Percentiles rank a stretch among this genome's conserved stretches.
These are phyloP conservation scores for Alternaria triticina DNA, from an alignment of 2,329 filamentous ascomycete genomes.

Conservation along the genomic window DNA sequence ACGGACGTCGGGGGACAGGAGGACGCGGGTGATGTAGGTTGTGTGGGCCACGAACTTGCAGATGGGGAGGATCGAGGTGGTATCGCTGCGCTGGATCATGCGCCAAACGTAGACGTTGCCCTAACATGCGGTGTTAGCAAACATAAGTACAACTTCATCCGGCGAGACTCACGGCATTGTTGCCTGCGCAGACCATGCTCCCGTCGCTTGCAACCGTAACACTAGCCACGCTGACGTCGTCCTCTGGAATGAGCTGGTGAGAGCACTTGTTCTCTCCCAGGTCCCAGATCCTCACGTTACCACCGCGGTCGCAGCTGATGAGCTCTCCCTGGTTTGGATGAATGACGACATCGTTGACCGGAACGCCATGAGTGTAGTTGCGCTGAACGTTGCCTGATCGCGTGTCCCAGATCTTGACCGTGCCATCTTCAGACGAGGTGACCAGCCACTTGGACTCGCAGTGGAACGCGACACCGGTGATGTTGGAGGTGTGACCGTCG, in stretches of 20 bases:
- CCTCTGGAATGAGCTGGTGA: constrained; percentile 94
- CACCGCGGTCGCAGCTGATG: constrained; percentile 91
- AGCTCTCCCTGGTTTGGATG: constrained; percentile 98
- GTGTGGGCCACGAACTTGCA: constrained; percentile 90
- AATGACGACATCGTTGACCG: constrained; percentile 98
- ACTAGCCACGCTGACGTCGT: constrained; percentile 90
- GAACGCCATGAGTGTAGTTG: constrained; percentile 86
- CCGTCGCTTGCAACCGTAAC: constrained; percentile 97
- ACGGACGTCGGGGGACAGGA: constrained; percentile 91
- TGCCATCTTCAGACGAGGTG: constrained; percentile 94
- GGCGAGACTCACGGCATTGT: constrained; percentile 73
- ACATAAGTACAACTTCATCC: neutral
- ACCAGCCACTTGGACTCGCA: constrained; percentile 99
- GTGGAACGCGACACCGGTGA: constrained; percentile 96
- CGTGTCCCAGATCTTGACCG: constrained; percentile 97
- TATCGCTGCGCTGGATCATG: constrained; percentile 81
- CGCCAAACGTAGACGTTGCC: constrained; percentile 98
- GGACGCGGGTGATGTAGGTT: constrained; percentile 89
- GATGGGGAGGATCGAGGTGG: constrained; percentile 83
- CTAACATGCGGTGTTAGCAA: constrained; percentile 53
- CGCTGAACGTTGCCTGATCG: constrained; percentile 84
- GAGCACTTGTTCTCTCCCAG: constrained; percentile 96
- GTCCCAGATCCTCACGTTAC: constrained; percentile 95
- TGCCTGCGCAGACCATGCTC: constrained; percentile 88
- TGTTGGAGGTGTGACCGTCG: constrained; percentile 93